Percentiles rank a stretch among this genome's conserved stretches.
These are phyloP conservation scores for Coemansia sp. DNA, from an alignment of 192 early-diverging fungal species.

Conservation along the genomic window DNA sequence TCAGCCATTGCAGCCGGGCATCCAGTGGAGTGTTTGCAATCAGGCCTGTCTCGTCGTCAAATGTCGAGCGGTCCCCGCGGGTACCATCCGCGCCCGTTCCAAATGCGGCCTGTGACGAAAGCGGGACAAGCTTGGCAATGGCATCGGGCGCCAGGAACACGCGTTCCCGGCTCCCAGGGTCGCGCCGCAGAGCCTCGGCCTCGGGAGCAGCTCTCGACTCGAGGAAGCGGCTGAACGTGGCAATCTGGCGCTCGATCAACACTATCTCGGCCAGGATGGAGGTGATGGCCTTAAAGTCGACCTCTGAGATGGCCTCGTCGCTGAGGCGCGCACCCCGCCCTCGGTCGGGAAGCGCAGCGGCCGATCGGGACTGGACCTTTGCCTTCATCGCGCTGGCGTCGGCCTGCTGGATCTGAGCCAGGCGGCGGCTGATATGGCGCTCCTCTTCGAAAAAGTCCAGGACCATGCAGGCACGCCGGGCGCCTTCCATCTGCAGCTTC, in stretches of 20 bases:
- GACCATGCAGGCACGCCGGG: constrained; percentile 68
- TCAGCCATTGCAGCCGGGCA: constrained; percentile 28
- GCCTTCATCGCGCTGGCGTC: constrained; percentile 2
- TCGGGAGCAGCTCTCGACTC: constrained; percentile 66
- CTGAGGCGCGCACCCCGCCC: constrained; percentile 1
- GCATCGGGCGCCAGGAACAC: constrained; percentile 33
- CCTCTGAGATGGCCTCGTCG: constrained; percentile 44
- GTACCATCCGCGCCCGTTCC: not conserved
- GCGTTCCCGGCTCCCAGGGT: constrained; percentile 5
- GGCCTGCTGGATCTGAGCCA: constrained; percentile 36
- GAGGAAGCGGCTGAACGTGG: constrained; percentile 78
- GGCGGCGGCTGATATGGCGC: constrained; percentile 49
- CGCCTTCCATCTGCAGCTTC: constrained; percentile 81
- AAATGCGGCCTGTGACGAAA: constrained; percentile 2
- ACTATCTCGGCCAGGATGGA: constrained; percentile 75
- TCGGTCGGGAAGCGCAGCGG: not conserved
- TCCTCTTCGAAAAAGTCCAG: constrained; percentile 77
- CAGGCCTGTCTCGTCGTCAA: constrained; percentile 28
- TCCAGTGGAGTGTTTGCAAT: constrained; percentile 22
- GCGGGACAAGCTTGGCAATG: constrained; percentile 9
- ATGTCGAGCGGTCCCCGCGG: not conserved
- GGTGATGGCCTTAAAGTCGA: constrained; percentile 71
- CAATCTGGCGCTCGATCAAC: constrained; percentile 68
- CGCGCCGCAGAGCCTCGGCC: constrained; percentile 1
- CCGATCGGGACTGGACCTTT: constrained; percentile 6